These are phyloP conservation scores for Apophysomyces ossiformis DNA, from an alignment of 371 early-diverging fungal genomes.

Conservation along the genomic window DNA sequence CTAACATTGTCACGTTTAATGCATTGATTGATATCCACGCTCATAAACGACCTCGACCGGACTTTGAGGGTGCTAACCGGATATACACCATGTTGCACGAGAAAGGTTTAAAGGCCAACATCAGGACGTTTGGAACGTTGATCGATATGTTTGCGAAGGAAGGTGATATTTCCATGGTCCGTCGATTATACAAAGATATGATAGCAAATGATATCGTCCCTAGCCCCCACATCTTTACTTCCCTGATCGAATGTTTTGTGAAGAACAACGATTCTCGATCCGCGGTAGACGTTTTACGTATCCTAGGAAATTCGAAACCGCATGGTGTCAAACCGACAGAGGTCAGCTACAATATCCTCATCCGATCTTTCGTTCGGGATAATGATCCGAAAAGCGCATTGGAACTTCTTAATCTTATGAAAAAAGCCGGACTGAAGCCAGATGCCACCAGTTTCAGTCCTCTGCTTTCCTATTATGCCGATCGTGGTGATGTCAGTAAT, in stretches of 20 bases:
- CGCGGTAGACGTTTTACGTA: slow-evolving; percentile 27
- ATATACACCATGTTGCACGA: slow-evolving; percentile 35
- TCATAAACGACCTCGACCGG: slow-evolving; percentile 41
- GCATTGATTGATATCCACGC: slow-evolving; percentile 56
- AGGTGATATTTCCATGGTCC: slow-evolving; percentile 34
- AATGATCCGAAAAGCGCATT: slow-evolving; percentile 31
- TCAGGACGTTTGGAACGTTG: slow-evolving; percentile 39
- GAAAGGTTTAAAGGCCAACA: slow-evolving; percentile 33
- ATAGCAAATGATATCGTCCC: slow-evolving; percentile 26
- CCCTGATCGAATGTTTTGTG: slow-evolving; percentile 43
- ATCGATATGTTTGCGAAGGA: slow-evolving; percentile 52
- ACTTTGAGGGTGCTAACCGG: slow-evolving; percentile 33
- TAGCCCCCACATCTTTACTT: slow-evolving; percentile 34
- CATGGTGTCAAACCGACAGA: slow-evolving; percentile 10
- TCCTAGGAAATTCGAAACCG: slow-evolving; percentile 18
- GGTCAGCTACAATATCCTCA: slow-evolving; percentile 34
- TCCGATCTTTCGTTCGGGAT: slow-evolving; percentile 27
- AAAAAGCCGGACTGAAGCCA: slow-evolving; percentile 18
- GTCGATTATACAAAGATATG: slow-evolving; percentile 36
- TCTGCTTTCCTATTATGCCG: slow-evolving; percentile 34
- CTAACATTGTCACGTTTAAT: slow-evolving; percentile 50
- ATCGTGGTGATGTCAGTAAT: slow-evolving; percentile 29
- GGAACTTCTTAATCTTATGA: slow-evolving; percentile 32
- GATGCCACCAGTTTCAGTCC: slow-evolving; percentile 31
- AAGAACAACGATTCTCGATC: slow-evolving; percentile 27